These are phyloP conservation scores for Alternaria brassicae DNA, from an alignment of 2,329 filamentous ascomycete genomes.

Conservation along the genomic window DNA sequence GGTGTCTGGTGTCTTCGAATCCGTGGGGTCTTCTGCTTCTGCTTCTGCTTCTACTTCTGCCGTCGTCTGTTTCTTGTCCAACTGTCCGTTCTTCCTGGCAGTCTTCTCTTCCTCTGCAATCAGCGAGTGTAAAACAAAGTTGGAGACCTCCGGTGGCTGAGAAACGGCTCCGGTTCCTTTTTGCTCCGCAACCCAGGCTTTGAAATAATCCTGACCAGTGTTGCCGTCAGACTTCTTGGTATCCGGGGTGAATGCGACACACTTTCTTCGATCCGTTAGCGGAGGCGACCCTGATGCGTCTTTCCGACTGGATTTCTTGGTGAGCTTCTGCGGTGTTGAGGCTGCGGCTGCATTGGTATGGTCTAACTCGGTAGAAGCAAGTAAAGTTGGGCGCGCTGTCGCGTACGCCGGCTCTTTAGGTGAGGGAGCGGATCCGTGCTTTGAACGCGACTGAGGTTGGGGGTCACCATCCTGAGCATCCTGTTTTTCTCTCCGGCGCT, in stretches of 20 bases:
- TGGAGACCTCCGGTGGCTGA: constrained; percentile 32
- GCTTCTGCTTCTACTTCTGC: background rate
- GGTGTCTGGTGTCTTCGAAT: background rate
- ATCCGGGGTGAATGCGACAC: constrained; percentile 70
- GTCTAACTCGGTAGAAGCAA: constrained; percentile 42
- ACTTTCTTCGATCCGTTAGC: constrained; percentile 56
- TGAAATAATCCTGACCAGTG: constrained; percentile 60
- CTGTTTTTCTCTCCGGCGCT: constrained; percentile 27
- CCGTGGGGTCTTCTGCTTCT: constrained; percentile 9
- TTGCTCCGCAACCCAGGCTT: constrained; percentile 55
- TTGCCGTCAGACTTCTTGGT: constrained; percentile 66
- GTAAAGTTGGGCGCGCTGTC: constrained; percentile 30
- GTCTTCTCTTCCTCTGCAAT: constrained; percentile 23
- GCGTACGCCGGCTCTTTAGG: constrained; percentile 20
- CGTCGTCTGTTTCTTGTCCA: constrained; percentile 26
- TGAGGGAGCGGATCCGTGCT: constrained; percentile 30
- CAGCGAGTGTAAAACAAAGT: constrained; percentile 34
- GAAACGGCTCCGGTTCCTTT: constrained; percentile 35
- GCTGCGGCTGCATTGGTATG: constrained; percentile 15
- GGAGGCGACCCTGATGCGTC: constrained; percentile 36
- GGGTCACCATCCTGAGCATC: constrained; percentile 8
- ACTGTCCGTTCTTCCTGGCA: constrained; percentile 21
- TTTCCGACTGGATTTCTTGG: constrained; percentile 22
- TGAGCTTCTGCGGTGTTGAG: constrained; percentile 29
- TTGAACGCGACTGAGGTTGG: constrained; percentile 13